Evolutionary conservation across 78 protist genomes (phyloP), one percentile per base, ranked within the genome.

Genomic region (Ministeria vibrans): DNA sequence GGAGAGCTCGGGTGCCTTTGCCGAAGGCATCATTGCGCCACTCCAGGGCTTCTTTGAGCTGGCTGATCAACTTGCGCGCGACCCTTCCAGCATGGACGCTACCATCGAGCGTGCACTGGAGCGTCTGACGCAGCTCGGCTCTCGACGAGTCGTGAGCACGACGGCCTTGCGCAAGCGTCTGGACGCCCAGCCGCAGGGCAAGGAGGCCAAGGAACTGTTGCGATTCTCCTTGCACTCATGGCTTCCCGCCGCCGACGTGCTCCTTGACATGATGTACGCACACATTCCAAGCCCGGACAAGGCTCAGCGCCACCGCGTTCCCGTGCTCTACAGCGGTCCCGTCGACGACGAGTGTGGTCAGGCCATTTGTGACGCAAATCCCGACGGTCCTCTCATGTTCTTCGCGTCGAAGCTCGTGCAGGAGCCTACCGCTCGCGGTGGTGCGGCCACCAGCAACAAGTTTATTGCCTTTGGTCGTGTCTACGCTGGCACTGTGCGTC

Each of bases 191-290:
- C 71, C 41, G 27, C 88, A 95, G 51, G 82, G 97, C 71, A 97
- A 96, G 95, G 68, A 79, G 46, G 80, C 95, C 84, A 96, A n/a
- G n/a, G n/a, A n/a, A n/a, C n/a, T n/a, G n/a, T n/a, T n/a, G n/a
- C n/a, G n/a, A n/a, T n/a, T n/a, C n/a, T n/a, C n/a, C n/a, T n/a
- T 98, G 99, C 90, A 88, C 71, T 83, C 83, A 86, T 97, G 86
- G 91, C 82, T 98, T 36, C 99, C 99, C 73, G 99, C 98, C 68
- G 98, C 92, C 79, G 97, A 96, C 66, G 93, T 98, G 0, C 93
- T 97, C 28, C 88, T 98, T 18, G 93, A 92, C 82, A 96, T 98
- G 99, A 90, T 96, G 49, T 92, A 91, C 72, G 69, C 78, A 46
- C 91, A 95, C 85, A 90, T 97, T 66, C 99, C 99, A 23, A 96